Conservation (phyloP, 352 stramenopile species). For the Halophytophthora polymorphica region DNA sequence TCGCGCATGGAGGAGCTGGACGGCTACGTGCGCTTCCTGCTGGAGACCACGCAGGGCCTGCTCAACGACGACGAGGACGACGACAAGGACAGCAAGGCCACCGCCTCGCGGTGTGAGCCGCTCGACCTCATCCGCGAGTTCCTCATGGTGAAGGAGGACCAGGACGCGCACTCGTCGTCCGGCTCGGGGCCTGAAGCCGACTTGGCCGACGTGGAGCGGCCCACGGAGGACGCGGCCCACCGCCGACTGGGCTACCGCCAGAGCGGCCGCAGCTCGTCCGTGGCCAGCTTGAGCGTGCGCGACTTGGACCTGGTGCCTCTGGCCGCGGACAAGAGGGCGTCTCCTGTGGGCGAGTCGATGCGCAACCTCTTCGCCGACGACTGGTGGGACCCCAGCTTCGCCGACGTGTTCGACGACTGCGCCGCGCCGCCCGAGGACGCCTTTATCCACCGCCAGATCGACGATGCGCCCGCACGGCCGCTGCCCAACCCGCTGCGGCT, state of each 20-base stretch:
- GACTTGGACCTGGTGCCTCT: slow-evolving; percentile 49
- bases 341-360: slow-evolving; percentile 21
- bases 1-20: slow-evolving; percentile 60
- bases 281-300: slow-evolving; percentile 54
- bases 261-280: slow-evolving; percentile 25
- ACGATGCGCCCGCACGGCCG: slow-evolving; percentile 12
- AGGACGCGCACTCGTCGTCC: slow-evolving; percentile 17
- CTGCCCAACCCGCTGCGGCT: slow-evolving; percentile 22
- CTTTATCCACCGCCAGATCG: slow-evolving; percentile 51
- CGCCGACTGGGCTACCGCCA: slow-evolving; percentile 23
- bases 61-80: slow-evolving; percentile 52
- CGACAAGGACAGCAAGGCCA: slow-evolving; percentile 25
- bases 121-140: slow-evolving; percentile 60
- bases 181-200: slow-evolving; percentile 6
- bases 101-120: slow-evolving; percentile 26
- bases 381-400: slow-evolving; percentile 37
- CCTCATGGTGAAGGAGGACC: slow-evolving; percentile 56
- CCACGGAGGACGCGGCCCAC: slow-evolving; percentile 4
- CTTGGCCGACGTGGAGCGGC: slow-evolving; percentile 8
- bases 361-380: slow-evolving; percentile 27
- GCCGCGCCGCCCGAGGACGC: slow-evolving; percentile 43
- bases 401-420: slow-evolving; percentile 60
- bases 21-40: slow-evolving; percentile 58
- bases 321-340: slow-evolving; percentile 30
- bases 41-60: slow-evolving; percentile 65